Conservation (phyloP, 768 basidiomycete species). For the Amanita pseudoporphyria region DNA sequence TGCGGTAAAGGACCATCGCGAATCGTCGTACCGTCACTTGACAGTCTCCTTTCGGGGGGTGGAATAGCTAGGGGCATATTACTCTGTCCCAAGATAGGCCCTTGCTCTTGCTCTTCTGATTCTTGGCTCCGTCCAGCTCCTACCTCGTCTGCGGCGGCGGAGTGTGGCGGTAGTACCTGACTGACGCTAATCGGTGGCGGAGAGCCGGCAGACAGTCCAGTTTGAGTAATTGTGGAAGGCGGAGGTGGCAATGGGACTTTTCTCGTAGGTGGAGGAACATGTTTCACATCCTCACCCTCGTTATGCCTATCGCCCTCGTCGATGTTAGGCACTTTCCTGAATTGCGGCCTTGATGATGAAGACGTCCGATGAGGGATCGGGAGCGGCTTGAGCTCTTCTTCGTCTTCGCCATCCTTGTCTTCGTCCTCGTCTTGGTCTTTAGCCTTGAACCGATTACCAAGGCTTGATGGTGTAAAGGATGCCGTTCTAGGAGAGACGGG, state of each 20-base stretch:
- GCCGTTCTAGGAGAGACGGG: slow-evolving; percentile 9
- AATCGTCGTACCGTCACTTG: neutral
- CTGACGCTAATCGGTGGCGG: neutral
- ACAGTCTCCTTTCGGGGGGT: slow-evolving; percentile 9
- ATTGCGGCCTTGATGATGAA: neutral
- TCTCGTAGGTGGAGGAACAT: slow-evolving; percentile 3
- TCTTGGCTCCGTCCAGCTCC: neutral
- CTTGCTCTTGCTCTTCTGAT: slow-evolving; percentile 4
- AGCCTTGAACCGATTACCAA: neutral
- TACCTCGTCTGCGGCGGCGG: neutral
- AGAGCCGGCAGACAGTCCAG: neutral
- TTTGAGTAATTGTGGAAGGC: neutral
- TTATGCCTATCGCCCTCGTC: slow-evolving; percentile 9
- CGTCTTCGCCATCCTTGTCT: neutral
- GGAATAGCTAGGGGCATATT: slow-evolving; percentile 15
- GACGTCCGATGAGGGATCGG: slow-evolving; percentile 1
- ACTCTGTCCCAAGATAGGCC: slow-evolving; percentile 24
- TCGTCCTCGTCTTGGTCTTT: neutral
- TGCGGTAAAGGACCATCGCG: slow-evolving; percentile 10
- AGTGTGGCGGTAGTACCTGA: neutral
- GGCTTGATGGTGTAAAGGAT: neutral
- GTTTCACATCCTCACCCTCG: slow-evolving; percentile 3
- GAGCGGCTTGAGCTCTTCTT: neutral
- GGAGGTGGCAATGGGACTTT: slow-evolving; percentile 2
- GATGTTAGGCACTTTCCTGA: neutral